A percentile compares a stretch with the other conserved stretches of the same genome.
phyloP scores from a whole-genome alignment of 352 stramenopile genomes.

The Phytophthora multivora region DNA sequence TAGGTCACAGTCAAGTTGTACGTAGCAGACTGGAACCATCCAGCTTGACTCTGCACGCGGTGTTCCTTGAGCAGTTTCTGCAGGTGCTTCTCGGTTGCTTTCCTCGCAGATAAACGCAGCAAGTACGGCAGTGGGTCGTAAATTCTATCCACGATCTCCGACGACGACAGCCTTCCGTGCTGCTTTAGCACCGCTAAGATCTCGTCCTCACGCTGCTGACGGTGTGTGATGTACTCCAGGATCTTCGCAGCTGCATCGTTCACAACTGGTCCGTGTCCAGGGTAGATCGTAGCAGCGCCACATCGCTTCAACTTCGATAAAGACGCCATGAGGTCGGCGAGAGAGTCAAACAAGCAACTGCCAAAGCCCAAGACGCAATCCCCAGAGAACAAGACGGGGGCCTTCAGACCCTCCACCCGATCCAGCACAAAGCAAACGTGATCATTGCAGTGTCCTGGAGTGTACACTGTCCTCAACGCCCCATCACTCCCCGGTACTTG shows the following conservation, averaged over 20 bases:
- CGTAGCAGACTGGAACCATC: slow-evolving; percentile 41
- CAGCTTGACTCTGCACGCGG: slow-evolving; percentile 28
- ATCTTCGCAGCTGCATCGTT: slow-evolving; percentile 69
- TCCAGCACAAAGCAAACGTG: slow-evolving; percentile 84
- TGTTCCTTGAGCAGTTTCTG: slow-evolving; percentile 61
- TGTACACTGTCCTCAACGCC: slow-evolving; percentile 66
- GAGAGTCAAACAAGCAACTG: slow-evolving; percentile 87
- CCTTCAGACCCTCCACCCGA: slow-evolving; percentile 16
- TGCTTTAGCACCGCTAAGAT: slow-evolving; percentile 52
- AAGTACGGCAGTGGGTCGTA: slow-evolving; percentile 65
- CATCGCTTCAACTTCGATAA: slow-evolving; percentile 53
- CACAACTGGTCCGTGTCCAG: slow-evolving; percentile 76
- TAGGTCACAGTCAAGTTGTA: slow-evolving; percentile 31
- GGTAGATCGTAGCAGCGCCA: slow-evolving; percentile 62
- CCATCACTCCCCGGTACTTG: slow-evolving; percentile 18
- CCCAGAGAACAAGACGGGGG: slow-evolving; percentile 69
- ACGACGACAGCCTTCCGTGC: slow-evolving; percentile 31
- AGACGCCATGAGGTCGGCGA: slow-evolving; percentile 79
- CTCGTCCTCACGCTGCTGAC: slow-evolving; percentile 70
- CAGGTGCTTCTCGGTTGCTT: slow-evolving; percentile 67
- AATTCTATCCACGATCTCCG: slow-evolving; percentile 56
- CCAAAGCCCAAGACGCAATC: slow-evolving; percentile 86
- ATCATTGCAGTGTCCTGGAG: slow-evolving; percentile 86
- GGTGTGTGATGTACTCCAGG: slow-evolving; percentile 77
- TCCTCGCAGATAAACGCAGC: slow-evolving; percentile 53